Base-by-base conservation (phyloP, 129 eudicot genomes). In the Tagetes erecta region DNA sequence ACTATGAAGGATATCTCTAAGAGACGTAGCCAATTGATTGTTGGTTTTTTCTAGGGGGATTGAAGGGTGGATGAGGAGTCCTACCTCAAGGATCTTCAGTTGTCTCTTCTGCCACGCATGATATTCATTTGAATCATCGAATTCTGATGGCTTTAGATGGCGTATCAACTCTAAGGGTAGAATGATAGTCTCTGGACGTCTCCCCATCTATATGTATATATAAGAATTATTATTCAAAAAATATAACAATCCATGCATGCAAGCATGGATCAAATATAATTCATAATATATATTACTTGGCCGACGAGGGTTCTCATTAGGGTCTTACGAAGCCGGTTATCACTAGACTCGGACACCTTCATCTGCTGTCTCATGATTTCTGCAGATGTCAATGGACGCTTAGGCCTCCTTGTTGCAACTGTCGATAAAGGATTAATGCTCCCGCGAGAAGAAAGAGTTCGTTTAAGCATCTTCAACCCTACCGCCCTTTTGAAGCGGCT, bases 281-380 rank as follows among this genome's bases (percentile, higher is more conserved):
- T 20, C 27, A 20, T 20, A 20, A 20, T 20, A 20, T 20, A 20
- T 20, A 71, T 66, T 84, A 88, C 97, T 74, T 91, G 97, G 83
- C 97, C 96, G 70, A 88, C 97, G 27, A 86, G 92, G 71, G 96
- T 91, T 67, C 96, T 81, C 97, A 92, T 83, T 57, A 92, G 91
- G 45, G 96, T 89, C 82, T 89, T 92, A 1, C 97, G 84, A 3
- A 92, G 85, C 71, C 96, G 73, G 38, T 83, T 87, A 68, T 92
- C 97, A 70, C 89, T 89, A 11, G 82, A 78, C 70, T 87, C 96
- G 63, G 97, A 78, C 68, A 92, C 96, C 83, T 84, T 85, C 97
- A 92, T 92, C 68, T 92, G 97, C 67, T 79, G 81, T 80, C 96
- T 85, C 97, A 92, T 92, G 46, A 89, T 89, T 87, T 92, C 97